These are phyloP conservation scores for Funneliformis mosseae DNA, from an alignment of 192 early-diverging fungal species.

Conservation along the genomic window DNA sequence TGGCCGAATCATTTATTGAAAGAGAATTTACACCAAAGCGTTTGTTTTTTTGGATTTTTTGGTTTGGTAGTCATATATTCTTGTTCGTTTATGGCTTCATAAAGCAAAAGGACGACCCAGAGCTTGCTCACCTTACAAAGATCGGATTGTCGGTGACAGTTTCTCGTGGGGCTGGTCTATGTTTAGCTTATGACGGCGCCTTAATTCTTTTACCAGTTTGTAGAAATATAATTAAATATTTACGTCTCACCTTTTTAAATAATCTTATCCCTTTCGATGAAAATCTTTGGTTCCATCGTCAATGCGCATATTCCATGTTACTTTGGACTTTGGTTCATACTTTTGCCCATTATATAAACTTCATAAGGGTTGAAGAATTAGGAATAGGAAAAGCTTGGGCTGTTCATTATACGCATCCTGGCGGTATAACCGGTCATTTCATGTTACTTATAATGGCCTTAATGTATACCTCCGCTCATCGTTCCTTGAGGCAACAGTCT, in stretches of 20 bases:
- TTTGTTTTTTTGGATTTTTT: conserved; percentile 31
- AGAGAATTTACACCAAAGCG: conserved; percentile 26
- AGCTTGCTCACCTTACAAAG: conserved; percentile 52
- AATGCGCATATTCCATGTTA: conserved; percentile 64
- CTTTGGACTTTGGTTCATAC: conserved; percentile 64
- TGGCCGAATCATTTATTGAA: conserved; percentile 3
- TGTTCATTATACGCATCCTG: conserved; percentile 47
- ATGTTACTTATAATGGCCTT: conserved; percentile 64
- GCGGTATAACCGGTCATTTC: conserved; percentile 67
- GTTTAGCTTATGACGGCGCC: conserved; percentile 55
- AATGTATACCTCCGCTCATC: conserved; percentile 67
- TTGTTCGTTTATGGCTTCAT: conserved; percentile 56
- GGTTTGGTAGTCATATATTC: conserved; percentile 43
- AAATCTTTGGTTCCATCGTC: conserved; percentile 78
- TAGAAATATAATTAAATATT: conserved; percentile 62
- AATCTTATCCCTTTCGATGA: conserved; percentile 73
- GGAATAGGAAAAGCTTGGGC: background rate
- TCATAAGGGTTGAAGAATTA: conserved; percentile 43
- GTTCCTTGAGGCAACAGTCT: conserved; percentile 54
- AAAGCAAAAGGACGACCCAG: conserved; percentile 51
- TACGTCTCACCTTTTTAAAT: conserved; percentile 58
- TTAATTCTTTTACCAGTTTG: conserved; percentile 60
- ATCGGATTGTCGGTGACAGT: conserved; percentile 54
- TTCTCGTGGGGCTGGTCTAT: conserved; percentile 61
- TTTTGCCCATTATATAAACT: conserved; percentile 60